Evolutionary conservation across 2,329 filamentous ascomycete species (phyloP), one percentile per base, ranked within the genome.

Genomic region (Pyricularia grisea): DNA sequence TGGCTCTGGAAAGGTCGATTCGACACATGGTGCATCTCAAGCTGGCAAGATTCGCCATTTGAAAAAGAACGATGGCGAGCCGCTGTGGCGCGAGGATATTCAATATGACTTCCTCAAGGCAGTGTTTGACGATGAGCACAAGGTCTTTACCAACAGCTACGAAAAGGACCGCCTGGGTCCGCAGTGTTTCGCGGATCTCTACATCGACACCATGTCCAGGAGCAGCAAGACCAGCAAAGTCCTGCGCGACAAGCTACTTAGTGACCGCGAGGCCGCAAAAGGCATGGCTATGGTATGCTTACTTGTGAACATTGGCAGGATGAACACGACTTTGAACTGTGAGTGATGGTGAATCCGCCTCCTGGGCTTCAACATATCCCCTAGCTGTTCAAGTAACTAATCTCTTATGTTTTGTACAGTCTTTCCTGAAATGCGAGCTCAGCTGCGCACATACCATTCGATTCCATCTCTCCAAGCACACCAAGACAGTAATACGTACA

Each of bases 181-280:
- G 75, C 89, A 91, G 75, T 91, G 87, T 73, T 99, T 99, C 78
- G 94, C 95, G 71, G 94, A 98, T 78, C 88, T 99, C 71, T 99
- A 99, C 80, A 94, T 99, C 75, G 95, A 98, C 79, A 94, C 95
- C 71, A 98, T 99, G 94, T 93, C 95, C 3, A 88, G 93, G 78
- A 99, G 95, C 81, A 97, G 93, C 84, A 99, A 99, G 84, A 98
- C 94, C 31, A 98, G 95, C 84, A 98, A 98, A 81, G 95, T 99
- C 67, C 84, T 99, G 72, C 93, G 97, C 79, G 95, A 99, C 80
- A 98, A 99, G 83, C 85, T 99, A 72, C 85, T 97, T 75, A 95
- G 90, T 73, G 95, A 99, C 78, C 90, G 92, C 75, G 90, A 93
- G 72, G 94, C 94, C 27, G 95, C 94, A 50, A 93, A 97, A 78